A percentile compares a stretch with the other conserved stretches of the same genome.
Evolutionary conservation across 2,329 filamentous ascomycete genomes (phyloP).

Genomic region (Botryotinia narcissicola): DNA sequence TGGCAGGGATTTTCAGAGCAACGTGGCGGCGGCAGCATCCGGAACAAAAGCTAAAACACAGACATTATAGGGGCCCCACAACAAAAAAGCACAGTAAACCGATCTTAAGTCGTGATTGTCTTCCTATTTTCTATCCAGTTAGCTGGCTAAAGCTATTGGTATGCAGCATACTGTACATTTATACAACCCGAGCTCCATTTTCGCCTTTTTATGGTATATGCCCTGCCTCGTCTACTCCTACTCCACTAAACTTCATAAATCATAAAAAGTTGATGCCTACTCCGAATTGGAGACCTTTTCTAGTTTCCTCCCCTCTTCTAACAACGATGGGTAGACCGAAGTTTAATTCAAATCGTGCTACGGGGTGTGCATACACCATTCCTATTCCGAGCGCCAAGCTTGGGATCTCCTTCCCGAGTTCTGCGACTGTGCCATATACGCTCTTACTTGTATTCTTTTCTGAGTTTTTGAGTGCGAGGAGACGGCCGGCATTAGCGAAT

Average conservation of each 20-base stretch:
- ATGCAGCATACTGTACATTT: constrained; percentile 5
- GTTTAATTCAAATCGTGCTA: constrained; percentile 92
- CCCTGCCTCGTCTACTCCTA: constrained; percentile 1
- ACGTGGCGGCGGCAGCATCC: not conserved
- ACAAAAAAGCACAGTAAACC: not conserved
- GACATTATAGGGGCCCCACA: not conserved
- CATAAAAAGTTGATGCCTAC: constrained; percentile 95
- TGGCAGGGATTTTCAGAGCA: not conserved
- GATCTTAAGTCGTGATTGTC: not conserved
- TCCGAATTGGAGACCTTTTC: constrained; percentile 93
- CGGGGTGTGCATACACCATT: constrained; percentile 90
- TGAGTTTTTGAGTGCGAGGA: constrained; percentile 68
- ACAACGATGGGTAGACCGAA: constrained; percentile 84
- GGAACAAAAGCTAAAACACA: not conserved
- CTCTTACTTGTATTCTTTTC: constrained; percentile 34
- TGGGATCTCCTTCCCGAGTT: constrained; percentile 72
- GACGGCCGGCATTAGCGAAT: constrained; percentile 85
- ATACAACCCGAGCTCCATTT: not conserved
- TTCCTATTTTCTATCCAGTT: constrained; percentile 3
- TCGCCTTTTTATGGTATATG: constrained; percentile 6
- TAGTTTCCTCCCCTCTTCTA: constrained; percentile 77
- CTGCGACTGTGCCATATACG: constrained; percentile 58
- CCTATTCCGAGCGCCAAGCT: constrained; percentile 86
- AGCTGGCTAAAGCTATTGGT: constrained; percentile 12
- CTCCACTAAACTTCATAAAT: constrained; percentile 15